A percentile compares a stretch with the other conserved stretches of the same genome.
phyloP scores from a whole-genome alignment of 2,329 filamentous ascomycete genomes.

The Colletotrichum tropicicola region DNA sequence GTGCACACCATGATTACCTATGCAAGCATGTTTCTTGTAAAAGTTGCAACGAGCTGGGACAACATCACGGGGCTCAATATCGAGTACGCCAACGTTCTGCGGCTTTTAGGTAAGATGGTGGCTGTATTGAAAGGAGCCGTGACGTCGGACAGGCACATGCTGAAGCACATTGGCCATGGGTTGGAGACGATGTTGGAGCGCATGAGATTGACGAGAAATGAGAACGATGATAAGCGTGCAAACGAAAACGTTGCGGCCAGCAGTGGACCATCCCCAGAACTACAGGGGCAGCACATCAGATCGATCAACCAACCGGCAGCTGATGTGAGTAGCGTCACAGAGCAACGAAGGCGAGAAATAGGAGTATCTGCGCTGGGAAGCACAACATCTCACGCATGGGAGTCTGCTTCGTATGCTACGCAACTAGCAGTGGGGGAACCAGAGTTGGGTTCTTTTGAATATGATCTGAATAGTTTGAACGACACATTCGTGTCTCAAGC shows the following conservation, averaged over 20 bases:
- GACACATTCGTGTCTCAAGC: slow-evolving; percentile 39
- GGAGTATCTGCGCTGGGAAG: too few relatives aligned
- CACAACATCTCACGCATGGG: too few relatives aligned
- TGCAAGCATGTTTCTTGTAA: slow-evolving; percentile 46
- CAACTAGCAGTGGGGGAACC: neutral
- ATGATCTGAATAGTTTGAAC: slow-evolving; percentile 34
- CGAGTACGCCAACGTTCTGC: slow-evolving; percentile 40
- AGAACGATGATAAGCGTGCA: neutral
- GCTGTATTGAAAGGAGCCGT: slow-evolving; percentile 39
- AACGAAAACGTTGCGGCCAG: neutral
- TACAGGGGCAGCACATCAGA: too few relatives aligned
- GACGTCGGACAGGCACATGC: slow-evolving; percentile 45
- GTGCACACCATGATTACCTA: slow-evolving; percentile 48
- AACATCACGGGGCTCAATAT: slow-evolving; percentile 42
- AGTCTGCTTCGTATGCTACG: neutral
- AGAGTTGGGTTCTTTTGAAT: slow-evolving; percentile 27
- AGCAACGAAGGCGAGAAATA: too few relatives aligned
- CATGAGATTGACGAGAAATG: neutral
- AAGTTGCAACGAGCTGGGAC: slow-evolving; percentile 44
- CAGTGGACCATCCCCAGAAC: neutral
- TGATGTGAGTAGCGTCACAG: too few relatives aligned
- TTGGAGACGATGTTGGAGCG: slow-evolving; percentile 44
- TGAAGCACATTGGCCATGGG: slow-evolving; percentile 46
- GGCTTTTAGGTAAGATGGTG: slow-evolving; percentile 42
- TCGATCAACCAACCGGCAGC: too few relatives aligned